Conservation (phyloP, 768 basidiomycete species). For the Terana coerulea region DNA sequence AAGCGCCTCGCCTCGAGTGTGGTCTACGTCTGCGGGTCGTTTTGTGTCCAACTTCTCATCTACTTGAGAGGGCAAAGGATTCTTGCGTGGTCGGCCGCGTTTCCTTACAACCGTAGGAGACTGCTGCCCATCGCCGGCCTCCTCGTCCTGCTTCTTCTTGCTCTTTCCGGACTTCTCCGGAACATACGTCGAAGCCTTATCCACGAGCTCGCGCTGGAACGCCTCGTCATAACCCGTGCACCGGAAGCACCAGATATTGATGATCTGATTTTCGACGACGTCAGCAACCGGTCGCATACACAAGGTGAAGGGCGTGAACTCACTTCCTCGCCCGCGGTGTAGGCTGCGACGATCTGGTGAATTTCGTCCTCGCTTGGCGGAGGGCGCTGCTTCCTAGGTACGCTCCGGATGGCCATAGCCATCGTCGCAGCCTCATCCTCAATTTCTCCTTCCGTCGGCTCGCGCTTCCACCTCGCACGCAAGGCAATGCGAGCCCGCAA, state of each 20-base stretch:
- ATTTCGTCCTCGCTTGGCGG: background rate
- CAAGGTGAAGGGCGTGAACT: background rate
- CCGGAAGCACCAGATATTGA: slow-evolving; percentile 10
- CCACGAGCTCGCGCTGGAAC: slow-evolving; percentile 10
- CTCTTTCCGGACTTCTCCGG: background rate
- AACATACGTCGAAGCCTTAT: background rate
- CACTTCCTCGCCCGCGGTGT: slow-evolving; percentile 3
- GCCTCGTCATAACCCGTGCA: slow-evolving; percentile 12
- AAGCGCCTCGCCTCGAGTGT: too few relatives aligned
- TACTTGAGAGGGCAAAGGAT: background rate
- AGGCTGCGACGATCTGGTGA: slow-evolving; percentile 1
- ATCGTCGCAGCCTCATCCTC: background rate
- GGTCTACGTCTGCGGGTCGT: background rate
- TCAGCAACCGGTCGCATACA: background rate
- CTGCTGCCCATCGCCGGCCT: background rate
- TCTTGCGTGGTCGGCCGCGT: background rate
- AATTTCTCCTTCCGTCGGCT: slow-evolving; percentile 9
- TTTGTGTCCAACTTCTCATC: background rate
- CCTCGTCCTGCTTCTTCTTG: background rate
- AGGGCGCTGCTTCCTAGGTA: background rate
- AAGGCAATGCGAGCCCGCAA: slow-evolving; percentile 7
- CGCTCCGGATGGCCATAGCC: background rate
- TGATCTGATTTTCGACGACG: background rate
- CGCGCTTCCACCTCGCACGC: background rate
- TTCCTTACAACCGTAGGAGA: background rate